These are phyloP conservation scores for Miscanthus lutarioriparius DNA, from an alignment of 176 grass and related monocot genomes.

Conservation along the genomic window DNA sequence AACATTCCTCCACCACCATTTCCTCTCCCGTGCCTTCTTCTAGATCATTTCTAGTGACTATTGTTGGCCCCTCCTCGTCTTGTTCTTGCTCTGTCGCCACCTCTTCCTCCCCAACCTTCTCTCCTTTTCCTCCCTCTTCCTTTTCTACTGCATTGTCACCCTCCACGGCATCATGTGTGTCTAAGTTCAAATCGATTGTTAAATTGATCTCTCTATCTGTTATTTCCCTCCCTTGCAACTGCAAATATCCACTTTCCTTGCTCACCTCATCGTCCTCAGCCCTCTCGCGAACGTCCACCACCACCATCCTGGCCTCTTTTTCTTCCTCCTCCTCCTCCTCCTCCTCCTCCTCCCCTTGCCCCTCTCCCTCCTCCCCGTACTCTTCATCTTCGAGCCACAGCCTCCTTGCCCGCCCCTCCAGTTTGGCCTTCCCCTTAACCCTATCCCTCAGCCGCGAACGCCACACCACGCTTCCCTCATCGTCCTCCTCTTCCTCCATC, in stretches of 20 bases:
- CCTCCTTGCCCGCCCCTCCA: slow-evolving; percentile 40
- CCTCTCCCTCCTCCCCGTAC: neutral
- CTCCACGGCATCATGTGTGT: neutral
- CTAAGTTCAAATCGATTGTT: slow-evolving; percentile 50
- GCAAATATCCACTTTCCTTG: slow-evolving; percentile 32
- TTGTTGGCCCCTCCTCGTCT: neutral
- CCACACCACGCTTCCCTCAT: slow-evolving; percentile 50
- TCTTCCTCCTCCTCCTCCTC: slow-evolving; percentile 9
- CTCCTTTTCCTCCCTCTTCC: slow-evolving; percentile 20
- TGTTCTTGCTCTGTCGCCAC: neutral
- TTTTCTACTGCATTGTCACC: slow-evolving; percentile 31
- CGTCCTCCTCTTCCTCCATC: slow-evolving; percentile 31
- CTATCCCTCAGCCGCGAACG: slow-evolving; percentile 68
- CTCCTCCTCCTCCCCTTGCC: neutral
- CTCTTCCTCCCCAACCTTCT: neutral
- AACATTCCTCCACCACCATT: slow-evolving; percentile 10
- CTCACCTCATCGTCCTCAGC: slow-evolving; percentile 18
- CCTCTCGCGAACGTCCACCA: slow-evolving; percentile 33
- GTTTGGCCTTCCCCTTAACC: slow-evolving; percentile 56
- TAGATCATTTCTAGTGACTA: slow-evolving; percentile 1
- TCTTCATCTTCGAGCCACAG: slow-evolving; percentile 34
- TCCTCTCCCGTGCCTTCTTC: slow-evolving; percentile 13
- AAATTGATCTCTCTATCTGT: slow-evolving; percentile 52
- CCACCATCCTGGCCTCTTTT: slow-evolving; percentile 14
- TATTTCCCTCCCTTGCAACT: slow-evolving; percentile 33